Evolutionary conservation across 2,329 filamentous ascomycete genomes (phyloP).

Genomic region (Xylariaceae sp.): DNA sequence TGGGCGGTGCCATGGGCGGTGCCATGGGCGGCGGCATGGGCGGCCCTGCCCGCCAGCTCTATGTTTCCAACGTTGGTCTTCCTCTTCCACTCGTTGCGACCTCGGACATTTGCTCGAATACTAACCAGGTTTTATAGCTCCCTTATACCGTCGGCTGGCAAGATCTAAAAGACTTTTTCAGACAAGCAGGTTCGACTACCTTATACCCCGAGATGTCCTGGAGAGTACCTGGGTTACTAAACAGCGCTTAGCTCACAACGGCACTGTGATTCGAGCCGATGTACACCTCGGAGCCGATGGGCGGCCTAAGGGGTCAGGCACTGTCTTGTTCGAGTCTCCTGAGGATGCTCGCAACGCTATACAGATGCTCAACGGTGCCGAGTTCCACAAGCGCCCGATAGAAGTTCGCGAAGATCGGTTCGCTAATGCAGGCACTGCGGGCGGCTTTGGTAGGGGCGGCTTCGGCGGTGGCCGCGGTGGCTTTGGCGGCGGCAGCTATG

Average conservation of each 20-base stretch:
- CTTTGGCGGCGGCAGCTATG: slow-evolving; percentile 41
- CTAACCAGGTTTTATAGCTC: slow-evolving; percentile 58
- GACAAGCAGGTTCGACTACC: slow-evolving; percentile 90
- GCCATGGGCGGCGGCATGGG: slow-evolving; percentile 45
- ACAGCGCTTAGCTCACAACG: slow-evolving; percentile 49
- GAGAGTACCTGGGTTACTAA: slow-evolving; percentile 8
- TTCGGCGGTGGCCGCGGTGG: slow-evolving; percentile 45
- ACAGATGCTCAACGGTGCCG: slow-evolving; percentile 95
- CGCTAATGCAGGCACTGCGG: slow-evolving; percentile 58
- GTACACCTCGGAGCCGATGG: slow-evolving; percentile 90
- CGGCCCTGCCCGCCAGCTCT: slow-evolving; percentile 81
- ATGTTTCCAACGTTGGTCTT: slow-evolving; percentile 92
- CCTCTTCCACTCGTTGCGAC: slow-evolving; percentile 32
- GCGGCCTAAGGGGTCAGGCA: slow-evolving; percentile 91
- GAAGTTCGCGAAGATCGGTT: slow-evolving; percentile 97
- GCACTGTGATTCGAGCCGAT: slow-evolving; percentile 86
- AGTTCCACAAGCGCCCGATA: slow-evolving; percentile 90
- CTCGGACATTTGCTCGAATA: slow-evolving; percentile 16
- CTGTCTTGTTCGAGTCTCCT: slow-evolving; percentile 91
- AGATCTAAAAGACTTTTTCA: slow-evolving; percentile 97
- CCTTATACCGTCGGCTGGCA: slow-evolving; percentile 98
- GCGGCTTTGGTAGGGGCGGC: slow-evolving; percentile 49
- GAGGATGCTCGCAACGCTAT: slow-evolving; percentile 96
- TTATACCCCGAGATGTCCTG: too few species aligned
- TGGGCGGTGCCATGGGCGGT: slow-evolving; percentile 47